Percentiles rank a stretch among this genome's conserved stretches.
These are phyloP conservation scores for Populus tremula DNA, from an alignment of 345 rosid genomes.

Conservation along the genomic window DNA sequence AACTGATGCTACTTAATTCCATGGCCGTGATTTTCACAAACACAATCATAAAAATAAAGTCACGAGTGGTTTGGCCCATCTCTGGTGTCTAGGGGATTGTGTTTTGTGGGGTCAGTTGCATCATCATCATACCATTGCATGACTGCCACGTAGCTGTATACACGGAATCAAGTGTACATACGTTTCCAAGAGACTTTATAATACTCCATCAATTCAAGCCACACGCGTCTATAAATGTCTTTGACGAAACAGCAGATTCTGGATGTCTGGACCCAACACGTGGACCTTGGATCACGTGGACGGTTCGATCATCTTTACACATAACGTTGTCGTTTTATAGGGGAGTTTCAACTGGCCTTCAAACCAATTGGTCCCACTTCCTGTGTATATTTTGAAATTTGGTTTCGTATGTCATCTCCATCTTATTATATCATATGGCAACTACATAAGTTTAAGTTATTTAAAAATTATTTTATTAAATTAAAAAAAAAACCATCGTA, in stretches of 20 bases:
- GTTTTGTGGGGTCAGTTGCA: neutral
- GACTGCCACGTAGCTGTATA: neutral
- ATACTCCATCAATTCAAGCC: neutral
- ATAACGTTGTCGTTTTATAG: neutral
- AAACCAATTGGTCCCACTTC: neutral
- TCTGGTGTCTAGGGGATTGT: too few species aligned
- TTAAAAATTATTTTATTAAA: too few species aligned
- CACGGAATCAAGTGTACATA: neutral
- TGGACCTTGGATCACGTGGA: constrained; percentile 10
- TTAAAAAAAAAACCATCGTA: too few species aligned
- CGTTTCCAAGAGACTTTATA: neutral
- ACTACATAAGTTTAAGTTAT: too few species aligned
- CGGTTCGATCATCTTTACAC: neutral
- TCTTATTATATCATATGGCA: too few species aligned
- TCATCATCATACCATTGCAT: neutral
- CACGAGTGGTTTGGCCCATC: too few species aligned
- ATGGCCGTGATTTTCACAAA: too few species aligned
- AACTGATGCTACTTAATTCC: too few species aligned
- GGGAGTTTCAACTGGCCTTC: neutral
- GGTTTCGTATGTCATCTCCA: too few species aligned
- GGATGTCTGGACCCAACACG: neutral
- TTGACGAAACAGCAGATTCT: too few species aligned
- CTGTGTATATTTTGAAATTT: too few species aligned
- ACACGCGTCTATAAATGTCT: neutral
- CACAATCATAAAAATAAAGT: too few species aligned